Conservation (phyloP, 768 basidiomycete species). For the Leccinum pellstonianum region DNA sequence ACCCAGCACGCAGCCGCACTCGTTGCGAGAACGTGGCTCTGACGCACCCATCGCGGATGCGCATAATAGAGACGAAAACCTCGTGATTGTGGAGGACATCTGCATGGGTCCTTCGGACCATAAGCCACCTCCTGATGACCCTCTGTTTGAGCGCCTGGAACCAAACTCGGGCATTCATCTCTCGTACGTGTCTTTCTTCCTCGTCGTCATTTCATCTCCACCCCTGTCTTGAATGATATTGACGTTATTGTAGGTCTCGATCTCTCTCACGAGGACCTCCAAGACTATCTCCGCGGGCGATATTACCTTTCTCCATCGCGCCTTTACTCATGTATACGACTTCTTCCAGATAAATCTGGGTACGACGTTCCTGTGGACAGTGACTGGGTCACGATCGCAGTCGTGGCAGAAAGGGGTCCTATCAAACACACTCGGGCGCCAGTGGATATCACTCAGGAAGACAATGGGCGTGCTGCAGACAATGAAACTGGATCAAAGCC, state of each 20-base stretch:
- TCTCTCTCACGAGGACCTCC: slow-evolving; percentile 64
- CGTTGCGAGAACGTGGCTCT: slow-evolving; percentile 9
- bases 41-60: background rate
- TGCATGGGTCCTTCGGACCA: slow-evolving; percentile 77
- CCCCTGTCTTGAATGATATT: background rate
- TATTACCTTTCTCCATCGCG: slow-evolving; percentile 87
- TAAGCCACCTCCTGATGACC: slow-evolving; percentile 67
- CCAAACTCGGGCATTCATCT: slow-evolving; percentile 90
- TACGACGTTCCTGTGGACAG: slow-evolving; percentile 91
- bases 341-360: slow-evolving; percentile 72
- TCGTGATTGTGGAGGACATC: slow-evolving; percentile 75
- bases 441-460: slow-evolving; percentile 45
- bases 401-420: slow-evolving; percentile 87
- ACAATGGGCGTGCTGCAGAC: slow-evolving; percentile 42
- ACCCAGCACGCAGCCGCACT: background rate
- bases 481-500: slow-evolving; percentile 19
- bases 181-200: slow-evolving; percentile 49
- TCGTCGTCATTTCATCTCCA: slow-evolving; percentile 1
- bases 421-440: slow-evolving; percentile 72
- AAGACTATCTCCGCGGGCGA: slow-evolving; percentile 77
- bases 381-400: slow-evolving; percentile 96
- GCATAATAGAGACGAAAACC: slow-evolving; percentile 51
- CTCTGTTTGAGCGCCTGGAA: slow-evolving; percentile 74
- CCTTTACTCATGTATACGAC: slow-evolving; percentile 82
- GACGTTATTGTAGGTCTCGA: slow-evolving; percentile 58